Evolutionary conservation across 2,329 filamentous ascomycete species (phyloP).

Genomic region (Talaromyces piceae): DNA sequence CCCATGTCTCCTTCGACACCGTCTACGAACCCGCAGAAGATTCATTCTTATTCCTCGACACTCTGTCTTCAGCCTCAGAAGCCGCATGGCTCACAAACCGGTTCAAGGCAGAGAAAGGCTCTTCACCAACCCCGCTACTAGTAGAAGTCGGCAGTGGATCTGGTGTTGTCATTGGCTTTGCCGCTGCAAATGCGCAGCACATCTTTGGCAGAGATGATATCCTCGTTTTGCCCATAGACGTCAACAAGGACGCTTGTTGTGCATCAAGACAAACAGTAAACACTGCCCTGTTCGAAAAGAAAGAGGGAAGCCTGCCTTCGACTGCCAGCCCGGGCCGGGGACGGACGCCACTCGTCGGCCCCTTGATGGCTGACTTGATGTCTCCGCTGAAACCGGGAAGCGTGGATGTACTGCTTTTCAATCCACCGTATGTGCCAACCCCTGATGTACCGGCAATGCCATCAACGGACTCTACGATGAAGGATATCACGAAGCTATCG

Average conservation of each 20-base stretch:
- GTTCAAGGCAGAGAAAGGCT: slow-evolving; percentile 40
- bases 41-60: slow-evolving; percentile 89
- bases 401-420: slow-evolving; percentile 87
- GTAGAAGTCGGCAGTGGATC: slow-evolving; percentile 88
- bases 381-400: slow-evolving; percentile 49
- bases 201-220: slow-evolving; percentile 68
- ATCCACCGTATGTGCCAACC: slow-evolving; percentile 93
- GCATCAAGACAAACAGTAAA: slow-evolving; percentile 65
- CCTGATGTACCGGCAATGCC: slow-evolving; percentile 58
- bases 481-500: slow-evolving; percentile 21
- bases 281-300: slow-evolving; percentile 38
- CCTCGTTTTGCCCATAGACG: slow-evolving; percentile 69
- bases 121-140: slow-evolving; percentile 46
- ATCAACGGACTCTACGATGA: slow-evolving; percentile 15
- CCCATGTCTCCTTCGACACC: slow-evolving; percentile 78
- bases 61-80: slow-evolving; percentile 66
- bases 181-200: slow-evolving; percentile 62
- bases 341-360: slow-evolving; percentile 53
- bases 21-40: slow-evolving; percentile 96
- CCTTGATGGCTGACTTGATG: slow-evolving; percentile 63
- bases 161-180: slow-evolving; percentile 86
- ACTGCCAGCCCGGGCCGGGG: not conserved
- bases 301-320: slow-evolving; percentile 5
- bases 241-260: slow-evolving; percentile 74
- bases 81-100: slow-evolving; percentile 57